phyloP scores from a whole-genome alignment of 345 rosid genomes.

The Salix viminalis region DNA sequence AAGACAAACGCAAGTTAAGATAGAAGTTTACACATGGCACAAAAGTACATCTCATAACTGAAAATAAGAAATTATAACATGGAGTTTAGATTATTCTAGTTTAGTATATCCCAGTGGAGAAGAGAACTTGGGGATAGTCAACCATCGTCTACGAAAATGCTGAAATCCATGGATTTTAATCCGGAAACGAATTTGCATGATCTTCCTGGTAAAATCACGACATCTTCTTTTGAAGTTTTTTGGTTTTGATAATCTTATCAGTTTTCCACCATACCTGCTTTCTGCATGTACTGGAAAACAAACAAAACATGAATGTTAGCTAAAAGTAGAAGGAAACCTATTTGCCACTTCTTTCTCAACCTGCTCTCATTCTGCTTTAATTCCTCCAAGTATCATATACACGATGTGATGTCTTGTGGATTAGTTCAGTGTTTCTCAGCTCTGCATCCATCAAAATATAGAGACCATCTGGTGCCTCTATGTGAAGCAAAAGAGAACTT shows the following conservation, averaged over 20 bases:
- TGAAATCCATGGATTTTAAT: conserved; percentile 61
- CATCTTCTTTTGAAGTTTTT: conserved; percentile 44
- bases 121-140: conserved; percentile 48
- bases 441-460: not conserved
- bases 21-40: conserved; percentile 1
- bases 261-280: conserved; percentile 31
- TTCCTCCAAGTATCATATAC: not conserved
- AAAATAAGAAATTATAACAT: not conserved
- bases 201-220: conserved; percentile 41
- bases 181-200: conserved; percentile 51
- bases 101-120: conserved; percentile 47
- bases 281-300: conserved; percentile 37
- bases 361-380: not conserved
- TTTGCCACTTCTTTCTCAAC: not conserved
- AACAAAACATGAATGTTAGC: not conserved
- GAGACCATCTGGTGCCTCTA: not conserved
- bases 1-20: not conserved
- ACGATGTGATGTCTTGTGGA: not conserved
- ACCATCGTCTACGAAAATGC: conserved; percentile 54
- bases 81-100: conserved; percentile 28
- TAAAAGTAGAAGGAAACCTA: not conserved
- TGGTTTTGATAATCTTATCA: conserved; percentile 36
- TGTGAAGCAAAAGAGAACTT: not conserved
- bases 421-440: not conserved
- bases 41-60: not conserved